phyloP scores from a whole-genome alignment of 495 filamentous ascomycete genomes.

The Penicillium silybi region DNA sequence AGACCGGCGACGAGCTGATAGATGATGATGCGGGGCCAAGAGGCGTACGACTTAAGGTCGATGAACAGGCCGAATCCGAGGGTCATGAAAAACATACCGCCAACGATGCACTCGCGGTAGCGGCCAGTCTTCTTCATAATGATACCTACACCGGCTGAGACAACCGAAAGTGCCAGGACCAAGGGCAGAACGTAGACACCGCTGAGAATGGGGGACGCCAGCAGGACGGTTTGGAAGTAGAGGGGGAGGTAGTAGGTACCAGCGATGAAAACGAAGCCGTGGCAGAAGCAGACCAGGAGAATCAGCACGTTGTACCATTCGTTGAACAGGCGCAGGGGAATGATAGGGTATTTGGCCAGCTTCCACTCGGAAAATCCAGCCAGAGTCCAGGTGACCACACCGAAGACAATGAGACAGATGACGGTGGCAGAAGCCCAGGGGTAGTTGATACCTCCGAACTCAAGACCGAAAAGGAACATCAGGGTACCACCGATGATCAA shows the following conservation, averaged over 20 bases:
- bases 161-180: conserved; percentile 63
- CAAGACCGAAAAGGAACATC: conserved; percentile 77
- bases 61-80: conserved; percentile 54
- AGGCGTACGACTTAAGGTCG: conserved; percentile 43
- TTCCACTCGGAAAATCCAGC: conserved; percentile 70
- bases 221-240: conserved; percentile 74
- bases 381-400: conserved; percentile 54
- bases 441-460: conserved; percentile 70
- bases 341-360: conserved; percentile 71
- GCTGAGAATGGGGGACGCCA: conserved; percentile 65
- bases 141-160: conserved; percentile 61
- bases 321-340: conserved; percentile 67
- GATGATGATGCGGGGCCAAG: conserved; percentile 50
- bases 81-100: conserved; percentile 47
- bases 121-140: conserved; percentile 68
- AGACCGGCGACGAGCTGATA: conserved; percentile 52
- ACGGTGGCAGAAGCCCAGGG: conserved; percentile 75
- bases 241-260: conserved; percentile 73
- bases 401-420: conserved; percentile 76
- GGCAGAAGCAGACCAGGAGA: conserved; percentile 56
- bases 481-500: conserved; percentile 71
- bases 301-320: conserved; percentile 55
- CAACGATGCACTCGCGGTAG: conserved; percentile 46
- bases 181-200: conserved; percentile 79
- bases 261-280: conserved; percentile 71